phyloP scores from a whole-genome alignment of 163 green algal species.

The Scenedesmus sp. region DNA sequence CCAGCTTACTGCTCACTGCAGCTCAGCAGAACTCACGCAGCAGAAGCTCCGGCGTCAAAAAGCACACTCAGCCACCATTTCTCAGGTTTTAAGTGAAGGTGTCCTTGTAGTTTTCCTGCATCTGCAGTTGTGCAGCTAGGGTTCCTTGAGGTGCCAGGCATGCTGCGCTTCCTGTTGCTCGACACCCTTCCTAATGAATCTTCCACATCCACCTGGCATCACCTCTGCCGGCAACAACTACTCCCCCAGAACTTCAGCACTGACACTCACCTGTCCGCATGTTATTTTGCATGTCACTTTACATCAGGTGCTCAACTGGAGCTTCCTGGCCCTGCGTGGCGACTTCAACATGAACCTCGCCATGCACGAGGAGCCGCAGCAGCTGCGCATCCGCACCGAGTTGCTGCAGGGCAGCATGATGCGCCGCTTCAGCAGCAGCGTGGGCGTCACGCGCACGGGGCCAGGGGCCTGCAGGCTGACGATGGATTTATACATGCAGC shows the following conservation, averaged over 20 bases:
- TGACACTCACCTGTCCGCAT: background rate
- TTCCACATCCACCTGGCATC: too few species aligned
- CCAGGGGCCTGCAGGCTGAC: conserved; percentile 20
- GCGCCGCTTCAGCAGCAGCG: conserved; percentile 44
- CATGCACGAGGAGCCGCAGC: conserved; percentile 40
- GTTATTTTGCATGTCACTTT: too few species aligned
- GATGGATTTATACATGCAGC: conserved; percentile 55
- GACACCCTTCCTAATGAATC: too few species aligned
- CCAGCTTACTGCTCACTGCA: background rate
- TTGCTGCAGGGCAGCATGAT: conserved; percentile 48
- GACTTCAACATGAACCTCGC: conserved; percentile 51
- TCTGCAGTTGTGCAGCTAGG: too few species aligned
- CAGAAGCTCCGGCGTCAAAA: too few species aligned
- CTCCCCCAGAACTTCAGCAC: background rate
- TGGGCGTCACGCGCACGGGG: conserved; percentile 9
- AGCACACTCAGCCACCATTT: too few species aligned
- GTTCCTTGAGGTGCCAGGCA: too few species aligned
- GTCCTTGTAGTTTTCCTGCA: too few species aligned
- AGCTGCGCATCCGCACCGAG: conserved; percentile 37
- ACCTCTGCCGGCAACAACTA: too few species aligned
- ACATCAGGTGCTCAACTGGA: conserved; percentile 44
- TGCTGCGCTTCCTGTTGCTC: too few species aligned
- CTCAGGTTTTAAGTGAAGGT: too few species aligned
- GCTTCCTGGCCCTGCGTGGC: conserved; percentile 46
- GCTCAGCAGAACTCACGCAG: background rate